phyloP scores from a whole-genome alignment of 345 rosid species.

The Xanthoceras sorbifolium region DNA sequence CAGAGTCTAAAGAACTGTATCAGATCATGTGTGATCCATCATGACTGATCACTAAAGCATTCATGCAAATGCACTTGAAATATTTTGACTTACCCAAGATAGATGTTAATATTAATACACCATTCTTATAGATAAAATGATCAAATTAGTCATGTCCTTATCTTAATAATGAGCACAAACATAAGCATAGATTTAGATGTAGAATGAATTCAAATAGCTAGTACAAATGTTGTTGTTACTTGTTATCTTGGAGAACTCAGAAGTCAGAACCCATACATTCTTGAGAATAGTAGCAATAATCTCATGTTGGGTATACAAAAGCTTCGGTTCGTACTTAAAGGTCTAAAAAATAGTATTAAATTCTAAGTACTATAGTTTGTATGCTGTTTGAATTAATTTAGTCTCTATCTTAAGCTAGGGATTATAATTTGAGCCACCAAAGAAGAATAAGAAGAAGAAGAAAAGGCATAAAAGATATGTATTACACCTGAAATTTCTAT shows the following conservation, averaged over 20 bases:
- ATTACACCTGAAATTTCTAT: not conserved
- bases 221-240: no score
- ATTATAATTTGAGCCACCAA: not conserved
- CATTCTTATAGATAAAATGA: not conserved
- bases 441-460: not conserved
- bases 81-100: not conserved
- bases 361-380: not conserved
- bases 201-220: no score
- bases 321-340: no score
- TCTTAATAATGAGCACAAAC: not conserved
- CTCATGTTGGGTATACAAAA: no score
- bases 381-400: not conserved
- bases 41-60: not conserved
- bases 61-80: not conserved
- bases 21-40: not conserved
- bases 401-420: not conserved
- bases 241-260: not conserved
- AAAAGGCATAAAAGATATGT: not conserved
- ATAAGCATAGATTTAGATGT: no score
- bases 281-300: not conserved
- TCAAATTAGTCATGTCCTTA: no score
- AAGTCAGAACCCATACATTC: not conserved
- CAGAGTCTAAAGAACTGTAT: not conserved
- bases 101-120: not conserved
- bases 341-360: no score